Base-by-base conservation (phyloP, 768 basidiomycete species). In the Xerocomus potaroensis region DNA sequence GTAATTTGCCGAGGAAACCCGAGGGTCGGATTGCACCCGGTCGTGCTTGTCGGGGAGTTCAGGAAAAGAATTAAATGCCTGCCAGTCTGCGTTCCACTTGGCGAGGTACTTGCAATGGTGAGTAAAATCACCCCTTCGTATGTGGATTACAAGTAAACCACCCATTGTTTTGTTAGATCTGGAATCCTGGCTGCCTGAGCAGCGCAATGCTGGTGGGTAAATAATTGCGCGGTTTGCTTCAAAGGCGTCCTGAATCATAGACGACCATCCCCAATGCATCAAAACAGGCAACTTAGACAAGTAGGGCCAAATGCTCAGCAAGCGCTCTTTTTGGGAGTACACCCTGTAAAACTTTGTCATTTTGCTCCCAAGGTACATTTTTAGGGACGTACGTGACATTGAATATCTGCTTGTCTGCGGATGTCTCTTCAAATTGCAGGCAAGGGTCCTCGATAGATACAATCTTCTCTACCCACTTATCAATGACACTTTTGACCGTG, bases 41-140 rank as follows among this genome's bases (percentile, higher is more conserved):
- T 47, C 44, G 45, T 68, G 69, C 31, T 55, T 58, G 57, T 77
- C 77, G 5, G 63, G 59, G 6, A 73, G 56, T 23, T 54, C 62
- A 0, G 72, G 71, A 51, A 76, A 69, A 29, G 61, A 61, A 56
- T 74, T 75, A 64, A 73, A 78, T 5, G 67, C 71, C 39, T 68
- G 66, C 66, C 65, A 77, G 4, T 57, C 56, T n/a, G 68, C 49
- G 23, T 55, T 57, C 50, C 56, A 57, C 26, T 53, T 53, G 3
- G 67, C 67, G 30, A 79, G 66, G 41, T 55, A 49, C 9, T 47
- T 41, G 58, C 78, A 80, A 60, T 79, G 77, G 0, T 50, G 44
- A 19, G 60, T 26, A 49, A 67, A 79, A 60, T 78, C 77, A 5
- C 77, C 77, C 23, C 76, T 67, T 6, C 77, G 74, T 34, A 79